phyloP scores from a whole-genome alignment of 169 alveolate genomes.

The Amoebophrya sp. region DNA sequence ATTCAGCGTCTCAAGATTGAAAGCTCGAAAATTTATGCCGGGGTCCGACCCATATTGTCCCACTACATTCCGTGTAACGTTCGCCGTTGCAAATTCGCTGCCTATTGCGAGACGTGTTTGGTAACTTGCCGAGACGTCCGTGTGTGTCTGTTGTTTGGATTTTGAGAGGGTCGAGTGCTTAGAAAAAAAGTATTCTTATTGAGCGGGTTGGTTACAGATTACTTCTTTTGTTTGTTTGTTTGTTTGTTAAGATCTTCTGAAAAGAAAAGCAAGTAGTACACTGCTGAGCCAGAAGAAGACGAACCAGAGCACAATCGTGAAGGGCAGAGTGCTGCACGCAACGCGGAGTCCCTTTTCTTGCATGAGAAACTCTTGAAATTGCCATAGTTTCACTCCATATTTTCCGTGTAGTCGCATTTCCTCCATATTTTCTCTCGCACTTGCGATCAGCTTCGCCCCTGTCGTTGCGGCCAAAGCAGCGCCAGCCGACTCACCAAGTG shows the following conservation, averaged over 20 bases:
- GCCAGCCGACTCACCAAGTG: background rate
- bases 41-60: background rate
- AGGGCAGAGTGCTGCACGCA: constrained; percentile 5
- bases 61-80: background rate
- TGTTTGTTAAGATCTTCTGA: no score
- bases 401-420: background rate
- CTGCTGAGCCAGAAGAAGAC: constrained; percentile 8
- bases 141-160: no score
- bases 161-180: no score
- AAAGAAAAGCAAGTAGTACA: no score
- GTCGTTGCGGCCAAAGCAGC: background rate
- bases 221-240: no score
- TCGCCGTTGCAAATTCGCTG: background rate
- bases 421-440: background rate
- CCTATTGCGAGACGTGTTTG: background rate
- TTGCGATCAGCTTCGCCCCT: background rate
- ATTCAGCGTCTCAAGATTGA: background rate
- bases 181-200: no score
- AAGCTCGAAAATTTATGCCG: background rate
- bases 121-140: background rate
- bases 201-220: no score
- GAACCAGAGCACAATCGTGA: background rate
- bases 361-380: background rate
- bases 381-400: constrained; percentile 1
- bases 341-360: background rate